Percentiles rank a stretch among this genome's conserved stretches.
Conservation (phyloP, 2,329 filamentous ascomycete species). For the Aspergillus tamarii region DNA sequence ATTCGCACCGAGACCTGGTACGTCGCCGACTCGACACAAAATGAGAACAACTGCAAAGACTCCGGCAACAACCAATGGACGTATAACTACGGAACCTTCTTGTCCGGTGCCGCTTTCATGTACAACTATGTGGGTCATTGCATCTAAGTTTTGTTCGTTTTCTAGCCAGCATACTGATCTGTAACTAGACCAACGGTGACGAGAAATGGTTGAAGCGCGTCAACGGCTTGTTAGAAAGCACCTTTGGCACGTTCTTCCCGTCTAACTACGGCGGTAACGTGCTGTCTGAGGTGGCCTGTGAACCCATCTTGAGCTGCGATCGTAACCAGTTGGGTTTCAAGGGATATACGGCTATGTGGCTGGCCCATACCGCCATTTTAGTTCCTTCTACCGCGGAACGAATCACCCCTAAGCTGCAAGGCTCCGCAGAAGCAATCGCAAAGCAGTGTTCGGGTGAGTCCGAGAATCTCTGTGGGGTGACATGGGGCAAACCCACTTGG, state of each 20-base stretch:
- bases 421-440: conserved; percentile 61
- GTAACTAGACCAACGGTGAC: conserved; percentile 34
- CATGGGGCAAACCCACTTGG: conserved; percentile 7
- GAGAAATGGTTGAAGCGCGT: conserved; percentile 59
- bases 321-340: conserved; percentile 72
- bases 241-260: conserved; percentile 53
- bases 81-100: conserved; percentile 58
- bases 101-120: conserved; percentile 57
- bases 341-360: conserved; percentile 67
- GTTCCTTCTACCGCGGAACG: conserved; percentile 60
- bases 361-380: conserved; percentile 62
- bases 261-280: conserved; percentile 51
- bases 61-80: conserved; percentile 57
- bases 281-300: conserved; percentile 69
- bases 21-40: conserved; percentile 13
- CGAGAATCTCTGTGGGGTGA: conserved; percentile 10
- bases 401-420: conserved; percentile 61
- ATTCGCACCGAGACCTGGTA: conserved; percentile 34
- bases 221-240: conserved; percentile 57
- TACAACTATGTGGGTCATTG: conserved; percentile 48
- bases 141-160: conserved; percentile 16
- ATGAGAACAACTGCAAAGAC: conserved; percentile 48
- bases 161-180: neutral
- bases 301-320: conserved; percentile 62
- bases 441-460: conserved; percentile 60